Conservation (phyloP, 2,329 filamentous ascomycete species). For the Botryotinia convoluta region DNA sequence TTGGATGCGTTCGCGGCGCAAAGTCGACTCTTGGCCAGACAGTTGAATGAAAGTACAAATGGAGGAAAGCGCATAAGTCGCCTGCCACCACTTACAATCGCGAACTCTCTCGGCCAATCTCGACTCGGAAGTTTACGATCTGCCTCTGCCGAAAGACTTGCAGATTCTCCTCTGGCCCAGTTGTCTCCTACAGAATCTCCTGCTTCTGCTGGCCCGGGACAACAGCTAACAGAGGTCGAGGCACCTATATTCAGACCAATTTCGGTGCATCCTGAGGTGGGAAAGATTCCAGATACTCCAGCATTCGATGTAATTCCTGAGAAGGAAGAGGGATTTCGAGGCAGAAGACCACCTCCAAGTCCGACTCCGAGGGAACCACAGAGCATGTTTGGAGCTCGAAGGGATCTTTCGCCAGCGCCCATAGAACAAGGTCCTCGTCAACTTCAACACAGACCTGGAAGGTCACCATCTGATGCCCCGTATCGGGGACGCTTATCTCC, state of each 20-base stretch:
- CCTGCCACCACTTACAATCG: constrained; percentile 76
- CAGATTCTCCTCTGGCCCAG: constrained; percentile 26
- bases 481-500: constrained; percentile 11
- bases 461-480: constrained; percentile 12
- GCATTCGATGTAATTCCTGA: constrained; percentile 28
- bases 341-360: neutral
- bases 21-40: constrained; percentile 80
- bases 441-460: constrained; percentile 4
- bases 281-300: constrained; percentile 38
- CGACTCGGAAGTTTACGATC: constrained; percentile 81
- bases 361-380: constrained; percentile 16
- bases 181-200: constrained; percentile 33
- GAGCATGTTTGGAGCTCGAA: constrained; percentile 50
- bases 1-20: constrained; percentile 94
- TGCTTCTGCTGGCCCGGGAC: constrained; percentile 38
- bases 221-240: constrained; percentile 55
- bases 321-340: constrained; percentile 20
- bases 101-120: constrained; percentile 75
- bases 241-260: constrained; percentile 55
- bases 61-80: constrained; percentile 79
- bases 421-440: constrained; percentile 10
- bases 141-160: constrained; percentile 57
- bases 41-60: constrained; percentile 75
- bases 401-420: constrained; percentile 55
- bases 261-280: constrained; percentile 75